Conservation (phyloP, 257 asterid genomes). For the Anisodus tanguticus region DNA sequence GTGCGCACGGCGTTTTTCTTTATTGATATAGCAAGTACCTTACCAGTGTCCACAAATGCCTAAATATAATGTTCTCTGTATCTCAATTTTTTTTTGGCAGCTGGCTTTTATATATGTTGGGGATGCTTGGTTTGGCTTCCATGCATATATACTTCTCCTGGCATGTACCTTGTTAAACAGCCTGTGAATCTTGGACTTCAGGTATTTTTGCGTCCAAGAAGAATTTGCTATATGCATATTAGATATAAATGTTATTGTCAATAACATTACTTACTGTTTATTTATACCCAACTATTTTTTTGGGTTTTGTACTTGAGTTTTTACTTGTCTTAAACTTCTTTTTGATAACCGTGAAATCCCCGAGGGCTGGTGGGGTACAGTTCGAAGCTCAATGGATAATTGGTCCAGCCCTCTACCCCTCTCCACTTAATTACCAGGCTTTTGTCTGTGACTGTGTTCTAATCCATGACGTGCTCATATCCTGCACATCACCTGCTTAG, state of each 20-base stretch:
- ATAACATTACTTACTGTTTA: conserved; percentile 12
- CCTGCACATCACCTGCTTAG: not conserved
- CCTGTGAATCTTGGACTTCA: conserved; percentile 83
- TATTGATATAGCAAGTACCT: conserved; percentile 18
- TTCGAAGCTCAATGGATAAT: not conserved
- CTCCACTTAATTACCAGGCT: not conserved
- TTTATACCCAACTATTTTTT: not conserved
- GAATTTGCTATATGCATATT: conserved; percentile 8
- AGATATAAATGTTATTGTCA: not conserved
- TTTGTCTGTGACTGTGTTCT: not conserved
- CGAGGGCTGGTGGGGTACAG: not conserved
- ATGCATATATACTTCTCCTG: conserved; percentile 92
- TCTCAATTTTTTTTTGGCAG: conserved; percentile 50
- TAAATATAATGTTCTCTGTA: conserved; percentile 26
- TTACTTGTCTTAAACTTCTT: not conserved
- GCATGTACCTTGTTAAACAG: conserved; percentile 98
- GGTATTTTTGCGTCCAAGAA: conserved; percentile 46
- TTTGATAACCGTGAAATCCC: not conserved
- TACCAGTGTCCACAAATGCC: conserved; percentile 16
- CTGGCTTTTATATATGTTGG: conserved; percentile 99
- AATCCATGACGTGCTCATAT: not conserved
- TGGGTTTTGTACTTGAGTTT: not conserved
- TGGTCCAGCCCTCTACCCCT: not conserved
- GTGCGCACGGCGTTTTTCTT: not conserved
- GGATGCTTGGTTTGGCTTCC: conserved; percentile 99